Evolutionary conservation across 306 rosid species (phyloP).

Genomic region (Senna tora): DNA sequence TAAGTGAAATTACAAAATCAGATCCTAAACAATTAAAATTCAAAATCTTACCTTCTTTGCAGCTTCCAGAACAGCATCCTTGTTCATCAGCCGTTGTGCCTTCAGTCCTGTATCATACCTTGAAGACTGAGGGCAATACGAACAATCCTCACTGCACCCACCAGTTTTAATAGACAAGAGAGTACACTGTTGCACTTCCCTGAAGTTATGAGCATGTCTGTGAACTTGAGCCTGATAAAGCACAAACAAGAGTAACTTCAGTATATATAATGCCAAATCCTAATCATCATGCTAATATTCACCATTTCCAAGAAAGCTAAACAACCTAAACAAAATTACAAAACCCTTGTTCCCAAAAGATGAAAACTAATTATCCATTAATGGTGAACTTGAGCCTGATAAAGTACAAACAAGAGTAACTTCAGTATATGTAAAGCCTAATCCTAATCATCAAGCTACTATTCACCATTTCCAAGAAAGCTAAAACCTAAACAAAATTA

Average conservation of each 20-base stretch:
- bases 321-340: not conserved
- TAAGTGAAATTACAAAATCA: not conserved
- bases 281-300: not conserved
- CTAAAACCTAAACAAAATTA: too few relatives aligned
- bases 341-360: not conserved
- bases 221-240: constrained; percentile 89
- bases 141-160: constrained; percentile 98
- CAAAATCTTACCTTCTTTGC: constrained; percentile 63
- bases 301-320: not conserved
- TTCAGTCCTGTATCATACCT: constrained; percentile 86
- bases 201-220: constrained; percentile 85
- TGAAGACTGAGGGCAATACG: constrained; percentile 96
- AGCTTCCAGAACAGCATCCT: constrained; percentile 75
- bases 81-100: constrained; percentile 75
- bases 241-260: constrained; percentile 7
- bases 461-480: too few relatives aligned
- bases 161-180: constrained; percentile 95
- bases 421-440: too few relatives aligned
- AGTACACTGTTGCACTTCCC: constrained; percentile 98
- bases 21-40: constrained; percentile 19
- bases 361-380: not conserved
- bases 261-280: not conserved
- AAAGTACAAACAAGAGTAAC: too few relatives aligned
- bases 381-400: too few relatives aligned
- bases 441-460: too few relatives aligned